phyloP scores from a whole-genome alignment of 176 grass and related monocot species.

The Neostapfia colusana region DNA sequence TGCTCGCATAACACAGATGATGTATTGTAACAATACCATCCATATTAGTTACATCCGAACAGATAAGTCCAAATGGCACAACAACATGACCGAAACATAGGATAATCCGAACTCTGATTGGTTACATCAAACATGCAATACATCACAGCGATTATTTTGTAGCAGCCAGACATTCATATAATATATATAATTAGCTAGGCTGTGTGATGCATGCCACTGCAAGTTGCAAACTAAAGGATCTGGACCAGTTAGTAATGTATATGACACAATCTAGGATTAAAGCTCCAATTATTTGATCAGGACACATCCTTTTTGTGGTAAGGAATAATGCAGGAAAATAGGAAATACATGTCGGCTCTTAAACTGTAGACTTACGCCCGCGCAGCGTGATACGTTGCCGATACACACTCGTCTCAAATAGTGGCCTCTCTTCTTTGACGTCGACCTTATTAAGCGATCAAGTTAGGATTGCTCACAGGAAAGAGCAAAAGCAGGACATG shows the following conservation, averaged over 20 bases:
- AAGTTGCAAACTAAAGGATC: neutral
- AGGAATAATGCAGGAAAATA: neutral
- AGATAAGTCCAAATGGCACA: conserved; percentile 10
- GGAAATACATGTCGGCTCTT: neutral
- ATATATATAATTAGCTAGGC: too few relatives aligned
- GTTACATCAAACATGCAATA: conserved; percentile 8
- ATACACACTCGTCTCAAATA: neutral
- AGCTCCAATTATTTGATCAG: neutral
- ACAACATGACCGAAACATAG: neutral
- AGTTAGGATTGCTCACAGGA: neutral
- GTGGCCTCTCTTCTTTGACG: neutral
- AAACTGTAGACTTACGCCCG: neutral
- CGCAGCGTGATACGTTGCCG: neutral
- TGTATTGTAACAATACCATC: neutral
- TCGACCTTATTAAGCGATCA: neutral
- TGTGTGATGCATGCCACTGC: neutral
- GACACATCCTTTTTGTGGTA: neutral
- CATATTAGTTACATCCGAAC: neutral
- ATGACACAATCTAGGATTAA: conserved; percentile 5
- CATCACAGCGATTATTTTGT: neutral
- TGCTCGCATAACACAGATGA: too few relatives aligned
- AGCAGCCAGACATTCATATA: neutral
- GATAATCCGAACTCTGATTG: conserved; percentile 4
- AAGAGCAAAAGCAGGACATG: neutral
- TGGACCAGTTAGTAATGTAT: neutral